Evolutionary conservation across 352 stramenopile genomes (phyloP).

Genomic region (Pythium guiyangense): DNA sequence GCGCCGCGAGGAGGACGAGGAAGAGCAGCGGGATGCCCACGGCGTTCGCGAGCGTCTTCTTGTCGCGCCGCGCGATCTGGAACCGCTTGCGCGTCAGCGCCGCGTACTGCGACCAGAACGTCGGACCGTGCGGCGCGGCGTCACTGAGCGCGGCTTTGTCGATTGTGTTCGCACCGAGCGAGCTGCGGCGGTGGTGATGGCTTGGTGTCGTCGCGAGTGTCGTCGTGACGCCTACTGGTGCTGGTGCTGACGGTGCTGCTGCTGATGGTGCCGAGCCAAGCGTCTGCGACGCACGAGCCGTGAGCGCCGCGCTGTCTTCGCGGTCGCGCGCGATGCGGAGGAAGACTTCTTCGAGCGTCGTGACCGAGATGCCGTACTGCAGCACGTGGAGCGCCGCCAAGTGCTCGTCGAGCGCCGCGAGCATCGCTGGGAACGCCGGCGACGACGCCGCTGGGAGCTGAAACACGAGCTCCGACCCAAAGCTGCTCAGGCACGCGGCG

Average conservation of each 20-base stretch:
- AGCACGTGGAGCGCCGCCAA: conserved; percentile 38
- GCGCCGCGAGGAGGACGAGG: conserved; percentile 35
- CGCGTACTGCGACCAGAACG: too few species aligned
- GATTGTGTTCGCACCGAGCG: conserved; percentile 16
- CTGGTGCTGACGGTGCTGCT: too few species aligned
- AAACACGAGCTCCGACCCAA: conserved; percentile 93
- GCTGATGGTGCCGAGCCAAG: conserved; percentile 22
- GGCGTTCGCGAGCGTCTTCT: too few species aligned
- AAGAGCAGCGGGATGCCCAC: too few species aligned
- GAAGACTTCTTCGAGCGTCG: too few species aligned
- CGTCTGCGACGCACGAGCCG: not conserved
- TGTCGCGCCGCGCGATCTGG: too few species aligned
- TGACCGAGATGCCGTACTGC: too few species aligned
- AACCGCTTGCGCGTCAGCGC: too few species aligned
- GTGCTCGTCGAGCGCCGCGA: conserved; percentile 74
- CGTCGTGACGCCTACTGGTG: conserved; percentile 19
- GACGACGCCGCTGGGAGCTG: conserved; percentile 88
- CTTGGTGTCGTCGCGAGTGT: conserved; percentile 8
- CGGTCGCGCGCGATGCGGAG: conserved; percentile 50
- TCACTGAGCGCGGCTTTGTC: too few species aligned
- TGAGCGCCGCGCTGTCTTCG: conserved; percentile 31
- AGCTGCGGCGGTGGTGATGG: conserved; percentile 16
- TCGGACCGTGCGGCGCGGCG: too few species aligned
- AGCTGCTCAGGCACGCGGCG: conserved; percentile 93
- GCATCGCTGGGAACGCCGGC: conserved; percentile 88